Percentiles rank a stretch among this genome's conserved stretches.
phyloP scores from a whole-genome alignment of 495 filamentous ascomycete genomes.

The Penicillium steckii region DNA sequence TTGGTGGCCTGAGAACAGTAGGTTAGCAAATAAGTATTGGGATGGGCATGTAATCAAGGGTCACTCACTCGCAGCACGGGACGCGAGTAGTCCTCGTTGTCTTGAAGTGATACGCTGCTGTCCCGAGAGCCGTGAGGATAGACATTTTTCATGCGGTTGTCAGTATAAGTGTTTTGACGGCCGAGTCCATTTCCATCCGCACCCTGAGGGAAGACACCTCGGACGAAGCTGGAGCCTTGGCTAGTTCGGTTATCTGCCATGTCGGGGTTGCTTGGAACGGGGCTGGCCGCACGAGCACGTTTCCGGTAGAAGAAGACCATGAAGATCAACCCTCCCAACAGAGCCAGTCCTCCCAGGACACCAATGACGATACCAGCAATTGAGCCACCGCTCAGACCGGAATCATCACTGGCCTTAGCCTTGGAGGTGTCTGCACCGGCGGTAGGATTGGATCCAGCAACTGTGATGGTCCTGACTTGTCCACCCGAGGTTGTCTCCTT shows the following conservation, averaged over 20 bases:
- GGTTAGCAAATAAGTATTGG: slow-evolving; percentile 26
- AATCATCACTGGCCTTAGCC: slow-evolving; percentile 8
- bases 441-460: slow-evolving; percentile 40
- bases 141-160: slow-evolving; percentile 47
- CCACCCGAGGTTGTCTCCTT: slow-evolving; percentile 47
- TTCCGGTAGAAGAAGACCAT: slow-evolving; percentile 45
- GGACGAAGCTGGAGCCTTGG: slow-evolving; percentile 46
- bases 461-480: slow-evolving; percentile 51
- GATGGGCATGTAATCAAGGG: too few relatives aligned
- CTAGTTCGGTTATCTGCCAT: slow-evolving; percentile 42
- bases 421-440: slow-evolving; percentile 9
- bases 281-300: slow-evolving; percentile 31
- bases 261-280: slow-evolving; percentile 33
- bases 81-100: slow-evolving; percentile 58
- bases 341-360: slow-evolving; percentile 43
- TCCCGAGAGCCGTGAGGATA: slow-evolving; percentile 48
- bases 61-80: slow-evolving; percentile 53
- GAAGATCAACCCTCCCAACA: slow-evolving; percentile 37
- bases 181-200: slow-evolving; percentile 15
- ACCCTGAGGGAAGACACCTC: slow-evolving; percentile 42
- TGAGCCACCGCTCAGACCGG: slow-evolving; percentile 33
- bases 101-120: slow-evolving; percentile 52
- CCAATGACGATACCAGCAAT: slow-evolving; percentile 53
- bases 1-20: slow-evolving; percentile 48
- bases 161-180: slow-evolving; percentile 38